Conservation (phyloP, 331 rosid genomes). For the Quercus phellos region DNA sequence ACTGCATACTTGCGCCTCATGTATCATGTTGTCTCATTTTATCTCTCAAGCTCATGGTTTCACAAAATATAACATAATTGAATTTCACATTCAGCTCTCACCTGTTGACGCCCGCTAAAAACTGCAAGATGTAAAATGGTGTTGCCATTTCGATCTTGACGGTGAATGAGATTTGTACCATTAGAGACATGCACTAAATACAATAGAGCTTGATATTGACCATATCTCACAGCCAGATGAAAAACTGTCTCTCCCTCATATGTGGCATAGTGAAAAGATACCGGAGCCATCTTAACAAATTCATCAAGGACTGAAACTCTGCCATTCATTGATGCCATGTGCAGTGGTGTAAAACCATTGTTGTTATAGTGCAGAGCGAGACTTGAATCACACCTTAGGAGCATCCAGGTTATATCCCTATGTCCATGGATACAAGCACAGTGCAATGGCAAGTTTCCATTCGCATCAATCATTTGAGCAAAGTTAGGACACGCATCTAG, state of each 20-base stretch:
- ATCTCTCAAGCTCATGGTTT: neutral
- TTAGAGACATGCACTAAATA: constrained; percentile 38
- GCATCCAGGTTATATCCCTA: constrained; percentile 45
- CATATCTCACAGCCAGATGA: constrained; percentile 54
- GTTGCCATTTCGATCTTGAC: constrained; percentile 49
- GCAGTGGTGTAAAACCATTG: constrained; percentile 58
- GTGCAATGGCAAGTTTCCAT: constrained; percentile 60
- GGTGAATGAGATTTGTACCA: constrained; percentile 35
- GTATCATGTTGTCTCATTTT: neutral
- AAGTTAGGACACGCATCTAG: constrained; percentile 36
- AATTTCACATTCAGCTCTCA: constrained; percentile 8
- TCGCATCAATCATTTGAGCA: constrained; percentile 33
- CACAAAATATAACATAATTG: neutral
- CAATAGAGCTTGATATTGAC: constrained; percentile 41
- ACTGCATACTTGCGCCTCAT: no score
- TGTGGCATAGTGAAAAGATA: constrained; percentile 43
- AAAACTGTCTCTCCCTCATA: constrained; percentile 54
- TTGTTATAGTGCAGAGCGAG: constrained; percentile 38
- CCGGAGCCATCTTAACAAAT: constrained; percentile 30
- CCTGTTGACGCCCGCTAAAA: constrained; percentile 43
- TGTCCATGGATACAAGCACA: constrained; percentile 46
- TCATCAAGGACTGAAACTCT: constrained; percentile 42
- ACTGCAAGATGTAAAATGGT: constrained; percentile 58
- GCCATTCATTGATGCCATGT: constrained; percentile 50
- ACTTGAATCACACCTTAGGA: constrained; percentile 30